Evolutionary conservation across 148 eudicot species (phyloP), one percentile per base, ranked within the genome.

Genomic region (Polygonum aviculare): DNA sequence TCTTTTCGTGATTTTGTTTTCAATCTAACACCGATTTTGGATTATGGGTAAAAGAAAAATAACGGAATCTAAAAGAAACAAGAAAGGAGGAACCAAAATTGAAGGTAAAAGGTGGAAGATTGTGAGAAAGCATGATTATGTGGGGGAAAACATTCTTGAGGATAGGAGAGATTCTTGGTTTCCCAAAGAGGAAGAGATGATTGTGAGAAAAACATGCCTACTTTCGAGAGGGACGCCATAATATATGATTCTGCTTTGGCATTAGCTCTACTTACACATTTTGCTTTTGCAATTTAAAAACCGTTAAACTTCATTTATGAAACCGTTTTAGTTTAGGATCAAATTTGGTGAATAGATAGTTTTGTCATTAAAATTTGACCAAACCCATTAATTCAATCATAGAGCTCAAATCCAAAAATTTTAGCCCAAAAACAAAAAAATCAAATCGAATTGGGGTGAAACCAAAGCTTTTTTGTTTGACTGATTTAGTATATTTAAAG

Each of bases 131-230:
- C 54, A 45, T 18, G 52, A 19, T 72, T 72, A 38, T 9, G 22
- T 67, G 75, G 75, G 54, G n/a, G 16, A 39, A 35, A 39, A 35
- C 19, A 14, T 18, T 69, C 44, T 69, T 18, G 47, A 35, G 72
- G 75, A 18, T 26, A 19, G 54, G 75, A 44, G 75, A 72, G 51
- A 33, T 67, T 82, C 84, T 87, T 83, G 78, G 51, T 72, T 79
- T 81, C 78, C 81, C 69, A 84, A 90, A 78, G 75, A 48, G 54
- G 80, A 78, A 80, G 87, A 88, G 83, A 50, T 80, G 89, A 89
- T 83, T 80, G 86, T 76, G 93, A 89, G 89, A 72, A 73, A 83
- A 80, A 75, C 72, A 78, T 78, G 85, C 87, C 88, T 81, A 80
- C 26, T 81, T 82, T 82, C 52, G 76, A 75, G 90, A 77, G 22